Evolutionary conservation across 352 stramenopile species (phyloP).

Genomic region (Halophytophthora polymorphica): DNA sequence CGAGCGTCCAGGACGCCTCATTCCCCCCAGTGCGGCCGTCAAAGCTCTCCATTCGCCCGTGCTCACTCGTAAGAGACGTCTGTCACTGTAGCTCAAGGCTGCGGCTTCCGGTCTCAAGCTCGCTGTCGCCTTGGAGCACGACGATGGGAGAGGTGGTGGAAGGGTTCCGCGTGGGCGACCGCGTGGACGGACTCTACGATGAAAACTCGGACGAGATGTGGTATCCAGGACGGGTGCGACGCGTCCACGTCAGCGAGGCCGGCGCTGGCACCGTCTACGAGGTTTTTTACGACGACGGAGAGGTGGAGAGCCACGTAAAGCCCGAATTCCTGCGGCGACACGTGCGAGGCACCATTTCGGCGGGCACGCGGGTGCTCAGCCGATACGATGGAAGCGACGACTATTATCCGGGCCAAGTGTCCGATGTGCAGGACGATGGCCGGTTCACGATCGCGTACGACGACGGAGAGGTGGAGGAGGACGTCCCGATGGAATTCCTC

Average conservation of each 20-base stretch:
- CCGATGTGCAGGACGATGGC: slow-evolving; percentile 58
- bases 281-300: slow-evolving; percentile 76
- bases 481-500: slow-evolving; percentile 57
- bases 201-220: slow-evolving; percentile 76
- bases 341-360: slow-evolving; percentile 60
- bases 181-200: slow-evolving; percentile 81
- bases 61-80: no score
- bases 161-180: slow-evolving; percentile 36
- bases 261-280: slow-evolving; percentile 27
- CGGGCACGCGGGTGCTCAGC: slow-evolving; percentile 65
- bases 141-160: no score
- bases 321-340: slow-evolving; percentile 48
- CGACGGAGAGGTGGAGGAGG: slow-evolving; percentile 65
- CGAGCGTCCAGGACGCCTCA: no score
- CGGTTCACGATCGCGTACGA: slow-evolving; percentile 79
- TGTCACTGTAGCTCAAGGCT: no score
- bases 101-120: no score
- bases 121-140: no score
- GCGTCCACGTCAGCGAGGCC: slow-evolving; percentile 22
- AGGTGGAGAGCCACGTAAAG: slow-evolving; percentile 46
- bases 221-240: slow-evolving; percentile 58
- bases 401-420: slow-evolving; percentile 62
- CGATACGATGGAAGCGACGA: slow-evolving; percentile 68
- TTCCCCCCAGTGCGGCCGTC: no score
- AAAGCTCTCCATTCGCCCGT: no score